A percentile compares a stretch with the other conserved stretches of the same genome.
These are phyloP conservation scores for Mycena citricolor DNA, from an alignment of 1,284 basidiomycete genomes.

Conservation along the genomic window DNA sequence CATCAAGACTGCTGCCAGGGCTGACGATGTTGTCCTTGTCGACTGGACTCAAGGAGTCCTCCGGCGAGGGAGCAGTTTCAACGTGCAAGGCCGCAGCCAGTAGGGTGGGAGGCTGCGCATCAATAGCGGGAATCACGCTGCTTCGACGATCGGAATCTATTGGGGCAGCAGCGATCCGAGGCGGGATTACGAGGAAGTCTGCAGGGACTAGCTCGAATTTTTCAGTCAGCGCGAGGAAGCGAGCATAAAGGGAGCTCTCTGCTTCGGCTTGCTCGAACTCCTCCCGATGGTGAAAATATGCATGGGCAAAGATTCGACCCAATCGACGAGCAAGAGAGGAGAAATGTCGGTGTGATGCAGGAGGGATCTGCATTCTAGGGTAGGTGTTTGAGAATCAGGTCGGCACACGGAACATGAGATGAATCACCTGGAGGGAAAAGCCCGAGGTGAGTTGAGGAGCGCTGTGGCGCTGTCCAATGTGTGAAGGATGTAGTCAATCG, in stretches of 20 bases:
- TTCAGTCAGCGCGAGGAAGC: slow-evolving; percentile 83
- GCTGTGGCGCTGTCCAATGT: slow-evolving; percentile 93
- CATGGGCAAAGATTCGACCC: slow-evolving; percentile 94
- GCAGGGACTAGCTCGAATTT: slow-evolving; percentile 81
- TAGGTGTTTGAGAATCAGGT: neutral
- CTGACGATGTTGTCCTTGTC: slow-evolving; percentile 37
- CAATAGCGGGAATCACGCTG: slow-evolving; percentile 31
- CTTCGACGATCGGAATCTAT: slow-evolving; percentile 26
- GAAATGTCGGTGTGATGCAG: slow-evolving; percentile 83
- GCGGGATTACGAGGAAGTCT: slow-evolving; percentile 82
- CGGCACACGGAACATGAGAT: neutral
- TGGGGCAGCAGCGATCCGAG: slow-evolving; percentile 27
- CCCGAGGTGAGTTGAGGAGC: slow-evolving; percentile 86
- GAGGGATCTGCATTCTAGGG: slow-evolving; percentile 74
- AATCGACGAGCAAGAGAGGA: slow-evolving; percentile 84
- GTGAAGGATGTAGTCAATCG: slow-evolving; percentile 96
- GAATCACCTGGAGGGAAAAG: slow-evolving; percentile 84
- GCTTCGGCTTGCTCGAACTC: slow-evolving; percentile 88
- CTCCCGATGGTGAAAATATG: slow-evolving; percentile 92
- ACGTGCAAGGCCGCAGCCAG: slow-evolving; percentile 40
- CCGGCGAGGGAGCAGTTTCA: slow-evolving; percentile 5
- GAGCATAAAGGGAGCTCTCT: slow-evolving; percentile 87
- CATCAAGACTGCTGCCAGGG: too few relatives aligned
- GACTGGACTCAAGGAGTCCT: slow-evolving; percentile 6
- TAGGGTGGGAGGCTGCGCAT: slow-evolving; percentile 48